Conservation (phyloP, 1,284 basidiomycete genomes). For the Sporisorium graminicola region DNA sequence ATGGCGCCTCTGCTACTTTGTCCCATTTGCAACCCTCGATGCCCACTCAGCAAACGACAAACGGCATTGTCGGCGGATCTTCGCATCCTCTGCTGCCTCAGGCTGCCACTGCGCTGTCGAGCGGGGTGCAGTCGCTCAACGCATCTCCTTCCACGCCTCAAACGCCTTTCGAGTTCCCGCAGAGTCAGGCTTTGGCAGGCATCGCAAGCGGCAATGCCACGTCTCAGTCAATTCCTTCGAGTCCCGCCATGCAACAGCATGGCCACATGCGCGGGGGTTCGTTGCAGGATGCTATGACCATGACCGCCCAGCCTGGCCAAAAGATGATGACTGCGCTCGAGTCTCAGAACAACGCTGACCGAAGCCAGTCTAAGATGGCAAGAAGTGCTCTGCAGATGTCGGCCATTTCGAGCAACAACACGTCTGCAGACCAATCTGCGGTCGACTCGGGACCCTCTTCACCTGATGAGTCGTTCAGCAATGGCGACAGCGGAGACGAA, state of each 20-base stretch:
- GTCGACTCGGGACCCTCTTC: slow-evolving; percentile 48
- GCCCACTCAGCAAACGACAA: slow-evolving; percentile 24
- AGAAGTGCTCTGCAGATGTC: slow-evolving; percentile 52
- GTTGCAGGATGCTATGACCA: slow-evolving; percentile 52
- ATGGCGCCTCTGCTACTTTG: slow-evolving; percentile 13
- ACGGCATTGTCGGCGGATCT: background rate
- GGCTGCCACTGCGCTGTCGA: slow-evolving; percentile 23
- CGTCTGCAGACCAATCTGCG: slow-evolving; percentile 37
- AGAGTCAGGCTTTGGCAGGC: slow-evolving; percentile 17
- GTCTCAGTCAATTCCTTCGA: slow-evolving; percentile 45
- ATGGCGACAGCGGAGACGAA: slow-evolving; percentile 48
- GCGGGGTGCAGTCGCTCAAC: slow-evolving; percentile 39
- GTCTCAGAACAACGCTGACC: slow-evolving; percentile 7
- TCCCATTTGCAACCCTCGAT: slow-evolving; percentile 25
- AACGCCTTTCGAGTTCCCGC: slow-evolving; percentile 51
- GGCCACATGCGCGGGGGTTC: slow-evolving; percentile 41
- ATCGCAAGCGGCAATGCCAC: slow-evolving; percentile 11
- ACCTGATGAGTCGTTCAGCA: slow-evolving; percentile 54
- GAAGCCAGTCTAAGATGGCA: slow-evolving; percentile 29
- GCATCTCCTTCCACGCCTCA: slow-evolving; percentile 50
- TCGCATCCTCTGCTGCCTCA: slow-evolving; percentile 24
- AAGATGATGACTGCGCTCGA: slow-evolving; percentile 15
- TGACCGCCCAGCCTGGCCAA: slow-evolving; percentile 27
- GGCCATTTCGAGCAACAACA: slow-evolving; percentile 33
- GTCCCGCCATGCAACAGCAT: slow-evolving; percentile 39